Conservation (phyloP, 164 flowering plant species). For the Hamamelis virginiana region DNA sequence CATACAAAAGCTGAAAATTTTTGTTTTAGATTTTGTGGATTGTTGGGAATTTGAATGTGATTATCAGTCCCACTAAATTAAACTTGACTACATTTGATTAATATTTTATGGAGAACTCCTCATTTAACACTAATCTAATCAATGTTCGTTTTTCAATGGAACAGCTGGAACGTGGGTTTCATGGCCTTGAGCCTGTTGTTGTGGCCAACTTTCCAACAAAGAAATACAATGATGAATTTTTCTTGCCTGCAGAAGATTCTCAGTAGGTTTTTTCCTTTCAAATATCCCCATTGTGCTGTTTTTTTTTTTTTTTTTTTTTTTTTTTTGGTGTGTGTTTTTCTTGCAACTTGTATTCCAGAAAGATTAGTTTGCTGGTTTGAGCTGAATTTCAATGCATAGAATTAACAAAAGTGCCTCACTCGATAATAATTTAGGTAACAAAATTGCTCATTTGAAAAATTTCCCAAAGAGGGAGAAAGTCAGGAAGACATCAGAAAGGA, state of each 20-base stretch:
- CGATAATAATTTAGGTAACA: too few species aligned
- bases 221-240: constrained; percentile 66
- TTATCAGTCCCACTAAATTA: background rate
- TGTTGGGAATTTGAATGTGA: background rate
- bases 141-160: constrained; percentile 3
- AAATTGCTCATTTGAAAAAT: too few species aligned
- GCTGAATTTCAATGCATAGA: too few species aligned
- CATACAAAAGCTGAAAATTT: too few species aligned
- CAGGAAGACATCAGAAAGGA: too few species aligned
- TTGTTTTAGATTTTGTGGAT: background rate
- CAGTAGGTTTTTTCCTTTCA: constrained; percentile 52
- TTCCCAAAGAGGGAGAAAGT: too few species aligned
- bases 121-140: background rate
- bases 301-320: too few species aligned
- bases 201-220: constrained; percentile 78
- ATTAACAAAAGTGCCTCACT: too few species aligned
- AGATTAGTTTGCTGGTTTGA: too few species aligned
- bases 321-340: too few species aligned
- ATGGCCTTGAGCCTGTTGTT: constrained; percentile 72
- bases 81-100: background rate
- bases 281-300: background rate
- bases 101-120: background rate
- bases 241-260: constrained; percentile 52
- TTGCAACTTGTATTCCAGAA: background rate
- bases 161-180: constrained; percentile 84